A percentile compares a stretch with the other conserved stretches of the same genome.
Conservation (phyloP, 1,284 basidiomycete species). For the Tetrapyrgos nigripes region DNA sequence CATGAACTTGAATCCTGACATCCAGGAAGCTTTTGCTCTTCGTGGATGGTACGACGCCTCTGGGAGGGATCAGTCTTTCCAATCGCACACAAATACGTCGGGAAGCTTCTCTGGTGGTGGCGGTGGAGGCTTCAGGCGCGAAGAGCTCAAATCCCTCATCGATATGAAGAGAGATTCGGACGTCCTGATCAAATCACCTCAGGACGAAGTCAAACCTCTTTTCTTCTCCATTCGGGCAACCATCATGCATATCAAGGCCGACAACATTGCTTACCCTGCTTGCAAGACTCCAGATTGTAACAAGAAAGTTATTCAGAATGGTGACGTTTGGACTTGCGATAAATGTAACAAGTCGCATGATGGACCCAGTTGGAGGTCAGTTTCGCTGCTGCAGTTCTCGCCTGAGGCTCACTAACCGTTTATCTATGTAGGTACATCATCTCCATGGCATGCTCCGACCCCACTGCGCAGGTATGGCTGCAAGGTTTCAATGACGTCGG, state of each 20-base stretch:
- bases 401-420: conserved; percentile 3
- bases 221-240: conserved; percentile 88
- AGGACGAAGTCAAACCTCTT: conserved; percentile 48
- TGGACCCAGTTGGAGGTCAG: conserved; percentile 84
- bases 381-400: conserved; percentile 15
- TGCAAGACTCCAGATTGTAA: conserved; percentile 86
- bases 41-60: conserved; percentile 91
- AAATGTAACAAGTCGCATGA: conserved; percentile 86
- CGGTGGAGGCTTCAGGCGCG: conserved; percentile 63
- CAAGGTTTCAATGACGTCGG: conserved; percentile 97
- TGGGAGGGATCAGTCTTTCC: conserved; percentile 70
- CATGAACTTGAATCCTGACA: conserved; percentile 89
- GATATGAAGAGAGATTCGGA: conserved; percentile 85
- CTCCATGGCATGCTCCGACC: conserved; percentile 88
- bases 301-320: conserved; percentile 88
- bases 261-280: conserved; percentile 90
- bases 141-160: conserved; percentile 78
- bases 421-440: conserved; percentile 79
- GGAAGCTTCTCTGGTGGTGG: conserved; percentile 40
- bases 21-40: conserved; percentile 84
- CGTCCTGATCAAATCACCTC: conserved; percentile 68
- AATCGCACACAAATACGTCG: conserved; percentile 65
- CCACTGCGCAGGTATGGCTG: conserved; percentile 91
- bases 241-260: conserved; percentile 88
- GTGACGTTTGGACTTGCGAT: conserved; percentile 88